Base-by-base conservation (phyloP, 2,329 filamentous ascomycete genomes). In the Xylariaceae sp. region DNA sequence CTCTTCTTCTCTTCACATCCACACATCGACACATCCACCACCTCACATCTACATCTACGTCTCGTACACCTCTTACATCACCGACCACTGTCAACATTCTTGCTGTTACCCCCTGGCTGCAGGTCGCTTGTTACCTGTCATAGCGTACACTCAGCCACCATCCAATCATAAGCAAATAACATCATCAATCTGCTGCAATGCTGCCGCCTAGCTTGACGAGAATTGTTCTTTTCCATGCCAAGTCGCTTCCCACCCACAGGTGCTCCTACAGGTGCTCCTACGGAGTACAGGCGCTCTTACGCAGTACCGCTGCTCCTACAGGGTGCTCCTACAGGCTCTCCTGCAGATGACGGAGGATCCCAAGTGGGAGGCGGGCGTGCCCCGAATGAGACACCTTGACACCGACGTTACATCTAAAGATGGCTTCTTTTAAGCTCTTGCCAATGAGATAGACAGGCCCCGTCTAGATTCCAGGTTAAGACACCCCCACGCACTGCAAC, bases 351-450 rank as follows among this genome's bases (percentile, higher is more conserved):
- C 55, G 52, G 48, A 50, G 49, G 49, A 30, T 30, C 39, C 45
- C 49, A 60, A 53, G 54, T 55, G 53, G 37, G 35, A 49, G 42
- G 55, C 35, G 53, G 34, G 53, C 47, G 47, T 61, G 56, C 42
- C 54, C 45, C 30, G 51, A 57, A 23, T 44, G 23, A 57, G 53
- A 56, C 47, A 53, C 53, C 51, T 55, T 17, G 61, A 58, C 56
- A 61, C 59, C 59, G 58, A 63, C 58, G 59, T 63, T 63, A 55
- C 61, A 63, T 61, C n/a, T 49, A 55, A 50, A 44, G 23, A 45
- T 54, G 51, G 51, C 56, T 37, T 49, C 15, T 52, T 48, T 53
- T 58, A 30, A n/a, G 42, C 49, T 53, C 10, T 39, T 59, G 51
- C 61, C 58, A 63, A 61, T 63, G 53, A 61, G 13, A 58, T 57